Base-by-base conservation (phyloP, 345 rosid genomes). In the Pistacia integerrima region DNA sequence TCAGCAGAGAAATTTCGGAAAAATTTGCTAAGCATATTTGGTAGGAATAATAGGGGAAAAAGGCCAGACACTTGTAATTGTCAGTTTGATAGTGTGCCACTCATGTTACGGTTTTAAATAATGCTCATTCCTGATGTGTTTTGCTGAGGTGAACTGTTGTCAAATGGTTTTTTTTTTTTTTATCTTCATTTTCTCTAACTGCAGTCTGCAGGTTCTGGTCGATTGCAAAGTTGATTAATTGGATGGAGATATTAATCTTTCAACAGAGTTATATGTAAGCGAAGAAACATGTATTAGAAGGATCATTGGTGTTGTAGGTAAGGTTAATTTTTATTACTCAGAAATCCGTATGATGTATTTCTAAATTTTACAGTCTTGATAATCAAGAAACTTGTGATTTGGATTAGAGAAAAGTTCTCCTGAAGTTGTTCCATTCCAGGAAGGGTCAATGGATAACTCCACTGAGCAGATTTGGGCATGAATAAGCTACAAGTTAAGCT, bases 81-180 rank as follows among this genome's bases (percentile, higher is more conserved):
- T 72, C 38, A 71, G 81, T 81, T 79, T 78, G 67, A 62, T 70
- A 74, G 78, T 82, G 83, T 80, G 87, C 57, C 77, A 35, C 54
- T 71, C 51, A 46, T 54, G n/a, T 41, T 74, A 76, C 41, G 36
- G 72, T 77, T 55, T 76, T 41, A 80, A 41, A 76, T 82, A 82
- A 80, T 69, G 61, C 64, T 68, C 67, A 56, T 81, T 69, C 61
- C 48, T 48, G 38, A 60, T 44, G 67, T 44, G 41, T 16, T 60
- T 44, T 22, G 66, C 66, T 20, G 52, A 65, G 77, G 33, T 57
- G 64, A 57, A 71, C 51, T 12, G n/a, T 38, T 57, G 36, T 58
- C 18, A 7, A 1, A 70, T 5, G 11, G 25, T 59, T 1, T 51
- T 18, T 59, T 48, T 33, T 59, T 1, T 51, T 18, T 59, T 48